Percentiles rank a stretch among this genome's conserved stretches.
phyloP scores from a whole-genome alignment of 257 asterid species.

The Solanum etuberosum region DNA sequence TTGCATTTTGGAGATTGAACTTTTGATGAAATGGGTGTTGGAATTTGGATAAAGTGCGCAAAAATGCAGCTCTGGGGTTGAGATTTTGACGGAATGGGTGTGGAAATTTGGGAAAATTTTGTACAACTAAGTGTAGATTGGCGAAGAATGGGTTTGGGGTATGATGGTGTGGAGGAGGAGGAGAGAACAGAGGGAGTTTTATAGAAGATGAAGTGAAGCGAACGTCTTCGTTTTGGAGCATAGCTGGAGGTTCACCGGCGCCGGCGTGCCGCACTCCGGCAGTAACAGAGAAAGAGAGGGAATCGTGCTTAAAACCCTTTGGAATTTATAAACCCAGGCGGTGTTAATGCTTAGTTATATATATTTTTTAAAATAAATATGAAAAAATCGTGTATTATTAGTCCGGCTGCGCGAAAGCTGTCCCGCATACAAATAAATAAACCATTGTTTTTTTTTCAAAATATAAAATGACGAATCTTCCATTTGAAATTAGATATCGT shows the following conservation, averaged over 20 bases:
- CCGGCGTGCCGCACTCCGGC: not conserved
- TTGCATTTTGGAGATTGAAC: slow-evolving; percentile 15
- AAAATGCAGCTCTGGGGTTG: not conserved
- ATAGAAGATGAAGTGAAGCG: slow-evolving; percentile 49
- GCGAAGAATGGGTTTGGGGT: not conserved
- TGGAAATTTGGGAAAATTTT: slow-evolving; percentile 31
- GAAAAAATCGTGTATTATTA: not conserved
- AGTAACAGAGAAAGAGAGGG: not conserved
- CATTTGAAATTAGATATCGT: no score
- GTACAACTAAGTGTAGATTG: not conserved
- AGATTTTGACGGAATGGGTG: slow-evolving; percentile 1
- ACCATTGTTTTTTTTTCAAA: no score
- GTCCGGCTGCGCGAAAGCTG: not conserved
- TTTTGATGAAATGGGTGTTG: slow-evolving; percentile 9
- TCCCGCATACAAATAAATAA: not conserved
- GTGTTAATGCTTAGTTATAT: not conserved
- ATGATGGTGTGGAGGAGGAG: not conserved
- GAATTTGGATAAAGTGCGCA: slow-evolving; percentile 19
- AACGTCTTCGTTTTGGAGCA: slow-evolving; percentile 50
- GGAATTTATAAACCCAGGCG: not conserved
- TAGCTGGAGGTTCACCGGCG: slow-evolving; percentile 6
- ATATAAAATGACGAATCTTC: not conserved
- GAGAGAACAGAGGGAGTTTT: slow-evolving; percentile 36
- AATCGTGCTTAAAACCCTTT: not conserved
- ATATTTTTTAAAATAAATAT: no score